These are phyloP conservation scores for Cornus florida DNA, from an alignment of 148 eudicot species.

Conservation along the genomic window DNA sequence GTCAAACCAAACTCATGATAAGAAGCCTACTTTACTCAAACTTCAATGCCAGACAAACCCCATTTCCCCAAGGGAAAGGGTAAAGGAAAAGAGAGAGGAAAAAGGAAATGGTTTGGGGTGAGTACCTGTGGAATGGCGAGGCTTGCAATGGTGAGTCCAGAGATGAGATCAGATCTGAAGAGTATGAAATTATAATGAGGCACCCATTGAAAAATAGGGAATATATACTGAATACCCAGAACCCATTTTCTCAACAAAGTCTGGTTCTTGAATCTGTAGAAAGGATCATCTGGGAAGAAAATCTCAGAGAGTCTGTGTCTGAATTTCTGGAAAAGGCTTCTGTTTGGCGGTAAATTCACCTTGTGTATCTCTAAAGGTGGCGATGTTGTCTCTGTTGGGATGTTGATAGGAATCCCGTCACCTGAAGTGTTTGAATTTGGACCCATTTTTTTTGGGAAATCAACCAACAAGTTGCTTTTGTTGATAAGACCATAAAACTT, in stretches of 20 bases:
- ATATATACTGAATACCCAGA: slow-evolving; percentile 55
- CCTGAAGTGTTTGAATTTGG: not conserved
- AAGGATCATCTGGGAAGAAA: slow-evolving; percentile 80
- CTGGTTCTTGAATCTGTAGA: slow-evolving; percentile 65
- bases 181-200: slow-evolving; percentile 50
- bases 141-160: slow-evolving; percentile 88
- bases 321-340: slow-evolving; percentile 48
- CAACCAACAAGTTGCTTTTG: not conserved
- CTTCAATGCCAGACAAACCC: not conserved
- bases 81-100: too few relatives aligned
- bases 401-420: not conserved
- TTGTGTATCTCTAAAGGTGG: slow-evolving; percentile 42
- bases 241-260: slow-evolving; percentile 36
- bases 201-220: slow-evolving; percentile 70
- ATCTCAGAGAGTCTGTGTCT: slow-evolving; percentile 54
- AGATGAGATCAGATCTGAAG: slow-evolving; percentile 64
- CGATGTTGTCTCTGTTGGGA: not conserved
- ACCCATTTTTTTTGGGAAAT: not conserved
- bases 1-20: not conserved
- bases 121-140: slow-evolving; percentile 76
- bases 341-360: slow-evolving; percentile 61
- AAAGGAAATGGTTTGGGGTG: not conserved
- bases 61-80: not conserved
- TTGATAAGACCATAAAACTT: not conserved
- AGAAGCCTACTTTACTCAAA: not conserved